Conservation (phyloP, 768 basidiomycete genomes). For the Pleurotus giganteus region DNA sequence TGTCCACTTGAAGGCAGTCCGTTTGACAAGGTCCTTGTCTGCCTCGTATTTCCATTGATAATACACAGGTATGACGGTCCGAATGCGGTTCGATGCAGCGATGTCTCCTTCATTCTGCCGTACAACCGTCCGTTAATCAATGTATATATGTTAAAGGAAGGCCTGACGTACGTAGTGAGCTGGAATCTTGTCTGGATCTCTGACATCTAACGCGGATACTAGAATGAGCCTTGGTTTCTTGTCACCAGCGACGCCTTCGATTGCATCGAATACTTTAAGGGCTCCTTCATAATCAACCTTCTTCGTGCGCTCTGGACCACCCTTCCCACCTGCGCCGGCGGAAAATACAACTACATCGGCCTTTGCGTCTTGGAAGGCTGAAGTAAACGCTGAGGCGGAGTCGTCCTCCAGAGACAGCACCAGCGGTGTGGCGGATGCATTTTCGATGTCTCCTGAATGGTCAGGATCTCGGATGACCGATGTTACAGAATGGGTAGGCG, state of each 20-base stretch:
- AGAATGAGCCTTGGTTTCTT: slow-evolving; percentile 53
- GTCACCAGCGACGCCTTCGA: slow-evolving; percentile 45
- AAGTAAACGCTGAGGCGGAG: slow-evolving; percentile 41
- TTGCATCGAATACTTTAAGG: slow-evolving; percentile 67
- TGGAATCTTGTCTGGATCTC: slow-evolving; percentile 48
- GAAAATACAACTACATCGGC: slow-evolving; percentile 40
- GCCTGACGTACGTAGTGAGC: slow-evolving; percentile 46
- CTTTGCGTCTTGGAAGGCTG: slow-evolving; percentile 40
- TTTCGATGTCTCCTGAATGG: slow-evolving; percentile 47
- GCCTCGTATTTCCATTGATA: slow-evolving; percentile 51
- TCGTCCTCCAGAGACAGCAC: slow-evolving; percentile 58
- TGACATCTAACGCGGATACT: slow-evolving; percentile 58
- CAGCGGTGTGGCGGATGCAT: slow-evolving; percentile 40
- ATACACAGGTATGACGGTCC: slow-evolving; percentile 42
- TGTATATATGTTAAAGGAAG: neutral
- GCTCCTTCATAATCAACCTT: slow-evolving; percentile 63
- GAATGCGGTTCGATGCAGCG: slow-evolving; percentile 35
- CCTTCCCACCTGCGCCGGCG: slow-evolving; percentile 57
- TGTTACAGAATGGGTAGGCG: slow-evolving; percentile 40
- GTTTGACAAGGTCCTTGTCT: slow-evolving; percentile 43
- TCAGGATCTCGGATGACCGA: slow-evolving; percentile 53
- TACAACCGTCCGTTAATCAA: neutral
- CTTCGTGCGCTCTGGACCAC: slow-evolving; percentile 51
- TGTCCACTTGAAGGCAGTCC: slow-evolving; percentile 61
- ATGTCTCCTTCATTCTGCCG: slow-evolving; percentile 46